Conservation (phyloP, 441 rosid genomes). For the Metrosideros polymorpha region DNA sequence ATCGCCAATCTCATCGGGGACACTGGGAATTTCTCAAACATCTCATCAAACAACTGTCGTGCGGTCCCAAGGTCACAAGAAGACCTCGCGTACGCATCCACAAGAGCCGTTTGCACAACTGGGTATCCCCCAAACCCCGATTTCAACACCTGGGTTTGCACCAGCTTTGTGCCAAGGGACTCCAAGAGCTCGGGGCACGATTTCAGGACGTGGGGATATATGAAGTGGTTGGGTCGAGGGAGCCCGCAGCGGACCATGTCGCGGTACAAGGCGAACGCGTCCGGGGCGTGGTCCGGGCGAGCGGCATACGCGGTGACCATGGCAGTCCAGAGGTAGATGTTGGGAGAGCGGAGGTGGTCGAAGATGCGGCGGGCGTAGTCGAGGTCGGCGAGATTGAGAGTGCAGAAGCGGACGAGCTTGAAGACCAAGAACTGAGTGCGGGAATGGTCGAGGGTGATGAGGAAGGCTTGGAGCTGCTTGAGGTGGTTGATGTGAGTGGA, state of each 20-base stretch:
- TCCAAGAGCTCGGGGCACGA: conserved; percentile 26
- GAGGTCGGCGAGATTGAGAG: conserved; percentile 40
- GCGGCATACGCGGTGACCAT: conserved; percentile 68
- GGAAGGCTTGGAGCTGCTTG: conserved; percentile 64
- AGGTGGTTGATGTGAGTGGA: conserved; percentile 49
- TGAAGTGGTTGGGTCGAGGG: conserved; percentile 63
- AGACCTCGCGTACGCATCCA: conserved; percentile 54
- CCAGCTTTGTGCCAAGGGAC: conserved; percentile 23
- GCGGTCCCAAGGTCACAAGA: conserved; percentile 24
- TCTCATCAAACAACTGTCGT: conserved; percentile 44
- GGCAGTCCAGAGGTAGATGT: conserved; percentile 57
- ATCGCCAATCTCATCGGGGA: no score
- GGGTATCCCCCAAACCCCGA: conserved; percentile 48
- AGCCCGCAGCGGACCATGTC: conserved; percentile 36
- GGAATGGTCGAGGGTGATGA: conserved; percentile 41
- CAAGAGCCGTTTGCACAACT: conserved; percentile 71
- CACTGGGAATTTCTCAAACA: conserved; percentile 41
- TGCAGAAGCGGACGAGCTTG: conserved; percentile 72
- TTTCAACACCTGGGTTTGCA: conserved; percentile 46
- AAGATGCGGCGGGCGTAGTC: conserved; percentile 57
- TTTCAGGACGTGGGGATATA: conserved; percentile 65
- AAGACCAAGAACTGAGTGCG: conserved; percentile 51
- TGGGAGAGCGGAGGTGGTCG: conserved; percentile 40
- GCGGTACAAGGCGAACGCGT: conserved; percentile 41
- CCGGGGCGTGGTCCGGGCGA: conserved; percentile 20